Percentiles rank a stretch among this genome's conserved stretches.
phyloP scores from a whole-genome alignment of 768 basidiomycete species.

The Lyophyllum shimeji region DNA sequence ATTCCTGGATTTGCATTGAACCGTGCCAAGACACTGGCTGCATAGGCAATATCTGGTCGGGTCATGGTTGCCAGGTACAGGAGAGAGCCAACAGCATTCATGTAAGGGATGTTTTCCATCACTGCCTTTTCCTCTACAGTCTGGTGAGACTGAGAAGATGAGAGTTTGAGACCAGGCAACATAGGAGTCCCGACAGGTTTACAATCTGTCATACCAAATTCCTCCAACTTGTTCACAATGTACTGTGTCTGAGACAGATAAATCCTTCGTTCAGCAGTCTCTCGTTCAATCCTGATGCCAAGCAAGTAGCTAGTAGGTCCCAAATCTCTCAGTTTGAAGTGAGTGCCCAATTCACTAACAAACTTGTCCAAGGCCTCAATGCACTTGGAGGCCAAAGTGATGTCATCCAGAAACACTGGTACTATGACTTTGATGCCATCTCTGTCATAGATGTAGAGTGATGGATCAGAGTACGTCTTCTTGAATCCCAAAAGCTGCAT shows the following conservation, averaged over 20 bases:
- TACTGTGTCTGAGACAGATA: background rate
- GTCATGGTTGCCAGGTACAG: constrained; percentile 7
- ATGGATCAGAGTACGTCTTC: background rate
- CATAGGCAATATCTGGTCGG: background rate
- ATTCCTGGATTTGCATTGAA: background rate
- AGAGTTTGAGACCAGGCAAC: background rate
- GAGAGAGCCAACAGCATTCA: constrained; percentile 8
- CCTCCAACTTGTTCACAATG: background rate
- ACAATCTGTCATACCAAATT: constrained; percentile 6
- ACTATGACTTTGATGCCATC: background rate
- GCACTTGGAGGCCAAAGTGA: background rate
- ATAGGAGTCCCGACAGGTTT: constrained; percentile 14
- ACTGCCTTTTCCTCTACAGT: background rate
- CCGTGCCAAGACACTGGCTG: background rate
- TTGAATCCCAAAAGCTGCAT: background rate
- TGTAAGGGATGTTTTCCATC: constrained; percentile 10
- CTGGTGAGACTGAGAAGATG: background rate
- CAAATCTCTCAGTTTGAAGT: constrained; percentile 2
- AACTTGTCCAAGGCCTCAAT: background rate
- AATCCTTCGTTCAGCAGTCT: background rate
- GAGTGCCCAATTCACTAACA: background rate
- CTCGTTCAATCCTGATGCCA: background rate
- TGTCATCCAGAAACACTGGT: background rate
- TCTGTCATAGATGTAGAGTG: background rate
- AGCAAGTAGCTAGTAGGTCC: constrained; percentile 1